These are phyloP conservation scores for Phyllosticta citrichinensis DNA, from an alignment of 2,329 filamentous ascomycete species.

Conservation along the genomic window DNA sequence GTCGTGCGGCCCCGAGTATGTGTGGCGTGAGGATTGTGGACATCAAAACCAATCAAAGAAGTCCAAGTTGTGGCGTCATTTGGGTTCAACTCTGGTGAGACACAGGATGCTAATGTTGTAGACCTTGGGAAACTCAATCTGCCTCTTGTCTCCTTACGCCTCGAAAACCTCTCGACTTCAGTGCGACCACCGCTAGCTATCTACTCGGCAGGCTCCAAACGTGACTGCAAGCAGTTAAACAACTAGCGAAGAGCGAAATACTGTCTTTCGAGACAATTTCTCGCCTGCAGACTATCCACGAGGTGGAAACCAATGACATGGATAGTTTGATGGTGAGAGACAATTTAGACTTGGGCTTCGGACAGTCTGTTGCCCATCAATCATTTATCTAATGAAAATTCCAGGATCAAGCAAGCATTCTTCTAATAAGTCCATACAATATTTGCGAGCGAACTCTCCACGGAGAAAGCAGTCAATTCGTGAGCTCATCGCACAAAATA, in stretches of 20 bases:
- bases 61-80: conserved; percentile 3
- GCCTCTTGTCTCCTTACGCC: background rate
- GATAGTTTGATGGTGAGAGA: conserved; percentile 81
- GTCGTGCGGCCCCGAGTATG: conserved; percentile 25
- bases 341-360: conserved; percentile 35
- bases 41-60: conserved; percentile 16
- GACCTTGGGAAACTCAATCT: background rate
- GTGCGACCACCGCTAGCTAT: conserved; percentile 61
- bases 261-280: conserved; percentile 45
- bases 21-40: conserved; percentile 24
- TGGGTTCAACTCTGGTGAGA: background rate
- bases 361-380: background rate
- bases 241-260: conserved; percentile 72
- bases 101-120: background rate
- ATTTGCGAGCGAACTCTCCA: too few species aligned
- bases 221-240: conserved; percentile 85
- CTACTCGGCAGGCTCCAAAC: conserved; percentile 63
- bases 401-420: too few species aligned
- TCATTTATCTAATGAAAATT: too few species aligned
- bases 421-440: too few species aligned
- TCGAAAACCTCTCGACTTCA: background rate
- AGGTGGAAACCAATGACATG: conserved; percentile 50
- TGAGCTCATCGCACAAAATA: too few species aligned
- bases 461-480: too few species aligned
- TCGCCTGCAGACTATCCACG: conserved; percentile 74